Percentiles rank a stretch among this genome's conserved stretches.
phyloP scores from a whole-genome alignment of 352 stramenopile species.

The Phytophthora pisi region DNA sequence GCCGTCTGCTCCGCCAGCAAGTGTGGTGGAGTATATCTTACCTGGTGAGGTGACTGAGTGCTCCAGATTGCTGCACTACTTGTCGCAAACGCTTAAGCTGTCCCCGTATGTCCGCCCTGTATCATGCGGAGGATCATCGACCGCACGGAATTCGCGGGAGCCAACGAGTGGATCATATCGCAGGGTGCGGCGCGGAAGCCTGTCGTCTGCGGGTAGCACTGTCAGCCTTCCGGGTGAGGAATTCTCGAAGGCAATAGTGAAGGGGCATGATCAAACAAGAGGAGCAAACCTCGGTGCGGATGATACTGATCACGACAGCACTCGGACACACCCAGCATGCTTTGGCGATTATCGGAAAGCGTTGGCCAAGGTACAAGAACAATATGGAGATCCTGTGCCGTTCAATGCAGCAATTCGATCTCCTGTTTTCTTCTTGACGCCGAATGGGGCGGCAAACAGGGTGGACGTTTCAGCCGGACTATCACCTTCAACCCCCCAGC shows the following conservation, averaged over 20 bases:
- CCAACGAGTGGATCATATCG: constrained; percentile 17
- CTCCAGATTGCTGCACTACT: constrained; percentile 52
- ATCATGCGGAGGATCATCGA: constrained; percentile 28
- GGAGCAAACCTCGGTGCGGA: not conserved
- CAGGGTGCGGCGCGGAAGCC: constrained; percentile 24
- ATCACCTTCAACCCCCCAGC: constrained; percentile 18
- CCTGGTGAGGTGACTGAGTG: constrained; percentile 43
- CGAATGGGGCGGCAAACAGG: constrained; percentile 1
- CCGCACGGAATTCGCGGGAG: constrained; percentile 27
- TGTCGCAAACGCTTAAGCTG: constrained; percentile 66
- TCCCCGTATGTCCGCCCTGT: constrained; percentile 65
- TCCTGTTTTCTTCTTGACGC: constrained; percentile 33
- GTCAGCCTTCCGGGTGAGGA: constrained; percentile 33
- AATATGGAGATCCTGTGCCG: not conserved
- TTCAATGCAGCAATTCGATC: constrained; percentile 37
- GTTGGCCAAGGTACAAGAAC: constrained; percentile 11
- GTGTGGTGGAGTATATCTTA: constrained; percentile 51
- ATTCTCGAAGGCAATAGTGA: constrained; percentile 9
- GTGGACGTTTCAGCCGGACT: constrained; percentile 1
- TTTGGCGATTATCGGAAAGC: constrained; percentile 34
- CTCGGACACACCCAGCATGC: constrained; percentile 39
- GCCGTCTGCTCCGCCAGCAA: constrained; percentile 43
- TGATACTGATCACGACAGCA: constrained; percentile 13
- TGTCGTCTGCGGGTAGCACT: constrained; percentile 31
- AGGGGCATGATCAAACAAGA: constrained; percentile 5